phyloP scores from a whole-genome alignment of 2,329 filamentous ascomycete genomes.

The Cladosporium sp. region DNA sequence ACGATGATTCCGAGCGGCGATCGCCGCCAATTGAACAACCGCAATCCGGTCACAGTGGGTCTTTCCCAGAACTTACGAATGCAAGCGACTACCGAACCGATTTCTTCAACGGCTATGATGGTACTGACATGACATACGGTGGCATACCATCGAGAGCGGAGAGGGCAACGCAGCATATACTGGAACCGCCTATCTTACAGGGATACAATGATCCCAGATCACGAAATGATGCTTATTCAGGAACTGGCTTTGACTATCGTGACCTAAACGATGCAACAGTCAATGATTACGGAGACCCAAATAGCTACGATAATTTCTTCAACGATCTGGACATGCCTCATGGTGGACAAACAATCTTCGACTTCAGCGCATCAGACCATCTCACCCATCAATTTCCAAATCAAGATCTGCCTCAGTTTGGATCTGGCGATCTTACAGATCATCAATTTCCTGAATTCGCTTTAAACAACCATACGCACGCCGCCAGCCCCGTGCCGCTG shows the following conservation, averaged over 20 bases:
- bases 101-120: not conserved
- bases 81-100: not conserved
- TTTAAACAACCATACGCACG: not conserved
- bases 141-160: not conserved
- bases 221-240: not conserved
- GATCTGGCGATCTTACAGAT: slow-evolving; percentile 9
- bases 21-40: not conserved
- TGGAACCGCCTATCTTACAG: not conserved
- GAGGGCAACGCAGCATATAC: not conserved
- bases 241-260: not conserved
- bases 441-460: too few relatives aligned
- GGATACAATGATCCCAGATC: not conserved
- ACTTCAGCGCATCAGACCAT: slow-evolving; percentile 4
- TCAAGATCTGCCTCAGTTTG: not conserved
- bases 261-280: not conserved
- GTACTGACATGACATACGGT: not conserved
- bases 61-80: not conserved
- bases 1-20: slow-evolving; percentile 10
- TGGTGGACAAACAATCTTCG: slow-evolving; percentile 5
- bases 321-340: not conserved
- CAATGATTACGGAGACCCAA: not conserved
- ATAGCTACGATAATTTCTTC: not conserved
- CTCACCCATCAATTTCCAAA: not conserved
- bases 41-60: not conserved
- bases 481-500: not conserved